Percentiles rank a stretch among this genome's conserved stretches.
phyloP scores from a whole-genome alignment of 495 filamentous ascomycete species.

The Xylaria scruposa region DNA sequence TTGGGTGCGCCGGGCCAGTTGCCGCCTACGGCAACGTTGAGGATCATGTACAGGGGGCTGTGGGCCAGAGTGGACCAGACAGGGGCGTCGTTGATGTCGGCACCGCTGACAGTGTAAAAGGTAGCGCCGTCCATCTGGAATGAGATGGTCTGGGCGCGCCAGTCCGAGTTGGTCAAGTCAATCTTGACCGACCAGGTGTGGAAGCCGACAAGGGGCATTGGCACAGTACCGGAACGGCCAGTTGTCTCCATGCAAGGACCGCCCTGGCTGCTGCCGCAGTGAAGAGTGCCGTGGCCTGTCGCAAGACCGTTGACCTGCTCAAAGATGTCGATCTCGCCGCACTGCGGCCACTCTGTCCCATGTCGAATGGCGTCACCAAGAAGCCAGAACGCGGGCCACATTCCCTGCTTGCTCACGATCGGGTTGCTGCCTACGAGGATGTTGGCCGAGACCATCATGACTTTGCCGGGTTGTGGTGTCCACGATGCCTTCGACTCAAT shows the following conservation, averaged over 20 bases:
- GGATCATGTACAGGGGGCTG: conserved; percentile 52
- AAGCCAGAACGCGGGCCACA: conserved; percentile 63
- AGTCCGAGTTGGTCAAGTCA: conserved; percentile 50
- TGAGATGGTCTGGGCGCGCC: conserved; percentile 51
- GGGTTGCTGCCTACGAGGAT: conserved; percentile 51
- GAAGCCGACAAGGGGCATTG: conserved; percentile 47
- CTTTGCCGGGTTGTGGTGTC: conserved; percentile 49
- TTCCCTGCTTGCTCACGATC: conserved; percentile 46
- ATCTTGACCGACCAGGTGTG: conserved; percentile 56
- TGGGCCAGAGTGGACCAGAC: conserved; percentile 55
- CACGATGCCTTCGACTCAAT: conserved; percentile 53
- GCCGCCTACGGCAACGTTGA: conserved; percentile 60
- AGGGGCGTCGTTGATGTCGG: conserved; percentile 48
- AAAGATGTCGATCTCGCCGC: conserved; percentile 60
- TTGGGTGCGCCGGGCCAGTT: conserved; percentile 47
- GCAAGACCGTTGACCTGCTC: conserved; percentile 56
- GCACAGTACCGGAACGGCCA: conserved; percentile 40
- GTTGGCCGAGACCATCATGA: conserved; percentile 47
- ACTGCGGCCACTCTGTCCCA: conserved; percentile 53
- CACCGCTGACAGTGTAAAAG: conserved; percentile 48
- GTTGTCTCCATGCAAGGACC: conserved; percentile 56
- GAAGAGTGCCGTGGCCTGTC: conserved; percentile 54
- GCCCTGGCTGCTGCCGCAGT: conserved; percentile 51
- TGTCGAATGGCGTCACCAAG: conserved; percentile 51
- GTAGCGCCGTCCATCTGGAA: conserved; percentile 53